A percentile compares a stretch with the other conserved stretches of the same genome.
phyloP scores from a whole-genome alignment of 768 basidiomycete species.

The Glaciozyma martinii region DNA sequence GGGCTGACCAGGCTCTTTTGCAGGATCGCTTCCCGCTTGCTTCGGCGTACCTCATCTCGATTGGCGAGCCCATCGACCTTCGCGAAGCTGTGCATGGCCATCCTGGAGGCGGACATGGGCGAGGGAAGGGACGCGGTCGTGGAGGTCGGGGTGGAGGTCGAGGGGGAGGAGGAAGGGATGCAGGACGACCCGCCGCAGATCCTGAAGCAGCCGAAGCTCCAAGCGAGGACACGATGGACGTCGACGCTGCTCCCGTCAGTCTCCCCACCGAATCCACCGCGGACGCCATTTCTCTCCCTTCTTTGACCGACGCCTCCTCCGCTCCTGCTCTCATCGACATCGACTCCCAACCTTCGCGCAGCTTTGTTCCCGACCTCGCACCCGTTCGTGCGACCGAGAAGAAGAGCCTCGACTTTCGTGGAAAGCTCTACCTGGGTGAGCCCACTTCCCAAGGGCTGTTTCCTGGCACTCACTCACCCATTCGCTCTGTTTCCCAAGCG shows the following conservation, averaged over 20 bases:
- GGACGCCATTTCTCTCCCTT: background rate
- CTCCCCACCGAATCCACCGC: background rate
- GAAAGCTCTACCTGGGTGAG: constrained; percentile 61
- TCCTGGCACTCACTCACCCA: too few relatives aligned
- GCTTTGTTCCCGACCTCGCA: constrained; percentile 52
- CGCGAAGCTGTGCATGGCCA: constrained; percentile 8
- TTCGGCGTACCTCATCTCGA: constrained; percentile 14
- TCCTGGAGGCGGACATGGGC: constrained; percentile 7
- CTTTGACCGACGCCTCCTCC: background rate
- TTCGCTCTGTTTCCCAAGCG: constrained; percentile 28
- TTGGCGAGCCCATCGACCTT: constrained; percentile 27
- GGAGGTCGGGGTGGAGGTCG: background rate
- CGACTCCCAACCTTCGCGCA: constrained; percentile 29
- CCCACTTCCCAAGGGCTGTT: too few relatives aligned
- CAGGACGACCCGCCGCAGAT: background rate
- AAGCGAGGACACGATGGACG: too few relatives aligned
- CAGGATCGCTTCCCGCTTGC: constrained; percentile 27
- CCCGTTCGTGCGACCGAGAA: constrained; percentile 69
- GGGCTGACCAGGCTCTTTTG: background rate
- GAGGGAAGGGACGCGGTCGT: constrained; percentile 2
- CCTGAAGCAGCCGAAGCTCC: background rate
- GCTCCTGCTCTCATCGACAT: background rate
- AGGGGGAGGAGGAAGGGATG: background rate
- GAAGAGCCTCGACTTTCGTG: constrained; percentile 72
- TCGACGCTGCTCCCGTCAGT: background rate